Evolutionary conservation across 1,284 basidiomycete species (phyloP).

Genomic region (Baeospora myosura): DNA sequence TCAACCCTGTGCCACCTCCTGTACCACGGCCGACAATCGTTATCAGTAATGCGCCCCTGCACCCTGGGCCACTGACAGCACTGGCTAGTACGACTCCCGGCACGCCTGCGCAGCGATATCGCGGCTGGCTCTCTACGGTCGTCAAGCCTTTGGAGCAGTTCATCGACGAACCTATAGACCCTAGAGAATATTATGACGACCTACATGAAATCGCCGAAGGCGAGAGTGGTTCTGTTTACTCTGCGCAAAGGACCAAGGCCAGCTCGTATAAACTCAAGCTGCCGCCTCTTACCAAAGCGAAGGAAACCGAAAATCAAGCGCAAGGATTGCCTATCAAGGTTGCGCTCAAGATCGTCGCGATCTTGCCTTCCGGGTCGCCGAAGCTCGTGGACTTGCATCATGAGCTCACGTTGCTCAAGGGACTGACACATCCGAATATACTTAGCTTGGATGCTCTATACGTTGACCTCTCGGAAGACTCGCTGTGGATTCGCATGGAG

Average conservation of each 20-base stretch:
- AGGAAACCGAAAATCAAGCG: constrained; percentile 25
- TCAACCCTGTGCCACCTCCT: constrained; percentile 3
- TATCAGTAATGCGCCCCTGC: constrained; percentile 20
- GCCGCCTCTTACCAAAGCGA: constrained; percentile 28
- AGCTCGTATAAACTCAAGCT: constrained; percentile 29
- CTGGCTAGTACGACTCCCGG: constrained; percentile 9
- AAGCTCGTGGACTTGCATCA: constrained; percentile 56
- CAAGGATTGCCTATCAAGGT: constrained; percentile 37
- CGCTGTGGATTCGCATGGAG: constrained; percentile 79
- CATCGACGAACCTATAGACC: constrained; percentile 55
- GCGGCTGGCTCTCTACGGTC: constrained; percentile 48
- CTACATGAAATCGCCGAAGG: constrained; percentile 73
- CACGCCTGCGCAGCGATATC: constrained; percentile 31
- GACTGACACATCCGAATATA: constrained; percentile 51
- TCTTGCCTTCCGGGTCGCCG: constrained; percentile 48
- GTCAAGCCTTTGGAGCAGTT: constrained; percentile 58
- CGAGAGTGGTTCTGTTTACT: constrained; percentile 67
- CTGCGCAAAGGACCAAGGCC: constrained; percentile 34
- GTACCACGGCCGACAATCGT: constrained; percentile 25
- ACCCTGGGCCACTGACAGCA: constrained; percentile 7
- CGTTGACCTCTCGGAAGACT: constrained; percentile 56
- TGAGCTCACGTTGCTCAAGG: constrained; percentile 53
- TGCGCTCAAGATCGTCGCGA: constrained; percentile 65
- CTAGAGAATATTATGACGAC: constrained; percentile 53
- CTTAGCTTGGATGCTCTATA: constrained; percentile 62